Evolutionary conservation across 169 alveolate species (phyloP), one percentile per base, ranked within the genome.

Genomic region (Plasmodium relictum): DNA sequence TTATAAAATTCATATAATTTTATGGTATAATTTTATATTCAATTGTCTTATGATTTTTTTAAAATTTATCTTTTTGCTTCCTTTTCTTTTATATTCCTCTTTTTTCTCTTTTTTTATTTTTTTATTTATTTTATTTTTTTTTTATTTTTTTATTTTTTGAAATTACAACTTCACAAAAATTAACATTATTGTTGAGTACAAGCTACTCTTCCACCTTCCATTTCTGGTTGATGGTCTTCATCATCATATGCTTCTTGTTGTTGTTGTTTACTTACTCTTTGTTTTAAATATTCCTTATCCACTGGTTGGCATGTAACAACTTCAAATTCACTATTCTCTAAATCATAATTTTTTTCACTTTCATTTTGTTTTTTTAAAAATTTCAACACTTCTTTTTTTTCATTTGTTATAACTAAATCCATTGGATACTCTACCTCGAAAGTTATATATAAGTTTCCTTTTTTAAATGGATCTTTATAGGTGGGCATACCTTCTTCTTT

Each of bases 401-500:
- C 93, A 37, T 90, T 71, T 10, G 93, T 73, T 80, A 94, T 89
- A 14, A 90, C 71, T 42, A 95, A 88, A 42, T 91, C 94, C 74
- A 94, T 95, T 16, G 99, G 99, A 94, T 98, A 98, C 48, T 93
- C 96, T 37, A 98, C 98, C 88, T 97, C 97, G 83, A 98, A 97
- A 14, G 96, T 95, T 37, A 98, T 92, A 94, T 96, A 97, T 62
- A 98, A 94, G 73, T 98, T 96, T 48, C 99, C 99, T 89, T 94
- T 96, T 74, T 94, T 91, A 88, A 93, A 96, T 5, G 99, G 97
- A 54, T 97, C 96, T 93, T 98, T 97, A 94, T 96, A 97, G 56
- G 96, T 94, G 26, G 99, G 99, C 99, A 98, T 96, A 8, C 99
- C 99, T 80, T 95, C 98, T 16, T 95, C 97, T 83, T 94, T 94